Base-by-base conservation (phyloP, 2,329 filamentous ascomycete genomes). In the Purpureocillium lavendulum region DNA sequence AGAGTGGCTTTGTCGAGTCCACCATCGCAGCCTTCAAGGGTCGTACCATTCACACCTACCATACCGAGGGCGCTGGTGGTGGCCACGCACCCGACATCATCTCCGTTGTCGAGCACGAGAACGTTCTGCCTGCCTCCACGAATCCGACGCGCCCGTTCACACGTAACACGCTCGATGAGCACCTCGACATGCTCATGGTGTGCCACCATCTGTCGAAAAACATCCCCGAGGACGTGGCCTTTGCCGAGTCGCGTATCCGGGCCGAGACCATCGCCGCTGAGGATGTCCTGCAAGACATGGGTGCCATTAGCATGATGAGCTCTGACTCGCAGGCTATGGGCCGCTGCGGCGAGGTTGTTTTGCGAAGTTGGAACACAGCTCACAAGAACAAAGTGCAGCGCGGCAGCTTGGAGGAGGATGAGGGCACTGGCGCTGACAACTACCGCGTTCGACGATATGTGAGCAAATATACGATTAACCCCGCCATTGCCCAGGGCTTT, bases 131-230 rank as follows among this genome's bases (percentile, higher is more conserved):
- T 0, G 87, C 82, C 5, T 90, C 83, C 35, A 97, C 90, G 0
- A 97, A 95, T 59, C 90, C 90, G 0, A 97, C 90, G 2, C 73
- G 89, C 2, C 90, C 90, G 1, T 96, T 81, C 62, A 97, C 90
- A 2, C 71, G 74, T 48, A 96, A 97, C 67, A 97, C 90, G 0
- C 75, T 97, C 0, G 90, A 96, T 56, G 90, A 97, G 63, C 90
- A 97, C 64, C 76, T 96, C 12, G 90, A 97, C 66, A 97, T 97
- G 90, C 69, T 96, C 35, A 96, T 96, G 90, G 87, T 95, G 30
- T 97, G 90, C 69, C 90, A 97, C 61, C 90, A 97, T 56, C 70
- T 97, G 9, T 88, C 82, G 38, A 87, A 86, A 61, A 82, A 95
- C 62, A 96, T 96, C 43, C 87, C 89, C 42, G 90, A 97, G 65